Percentiles rank a stretch among this genome's conserved stretches.
Evolutionary conservation across 192 early-diverging fungal genomes (phyloP).

Genomic region (Coemansia sp.): DNA sequence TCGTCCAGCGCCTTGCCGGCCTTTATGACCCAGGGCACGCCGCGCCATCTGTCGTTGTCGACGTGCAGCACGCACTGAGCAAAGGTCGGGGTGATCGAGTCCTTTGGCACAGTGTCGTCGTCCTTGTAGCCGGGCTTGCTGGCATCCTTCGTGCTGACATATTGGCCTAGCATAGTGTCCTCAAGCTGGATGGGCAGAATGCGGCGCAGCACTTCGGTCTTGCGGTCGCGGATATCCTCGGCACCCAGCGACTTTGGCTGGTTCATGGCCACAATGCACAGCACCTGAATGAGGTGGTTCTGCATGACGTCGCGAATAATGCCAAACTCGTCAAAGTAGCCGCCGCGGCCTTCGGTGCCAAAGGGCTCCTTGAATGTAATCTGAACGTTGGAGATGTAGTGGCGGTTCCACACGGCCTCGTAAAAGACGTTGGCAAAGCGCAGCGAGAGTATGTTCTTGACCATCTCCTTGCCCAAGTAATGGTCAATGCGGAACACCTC

Average conservation of each 20-base stretch:
- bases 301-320: constrained; percentile 95
- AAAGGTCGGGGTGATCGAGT: constrained; percentile 84
- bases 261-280: constrained; percentile 92
- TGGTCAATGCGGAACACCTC: constrained; percentile 97
- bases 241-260: constrained; percentile 74
- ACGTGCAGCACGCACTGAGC: constrained; percentile 81
- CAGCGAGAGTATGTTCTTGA: constrained; percentile 89
- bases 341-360: constrained; percentile 93
- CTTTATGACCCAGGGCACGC: constrained; percentile 64
- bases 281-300: constrained; percentile 88
- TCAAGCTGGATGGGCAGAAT: constrained; percentile 71
- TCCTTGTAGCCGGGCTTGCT: constrained; percentile 85
- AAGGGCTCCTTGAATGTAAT: constrained; percentile 96
- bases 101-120: constrained; percentile 80
- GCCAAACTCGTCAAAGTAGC: constrained; percentile 97
- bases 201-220: constrained; percentile 79
- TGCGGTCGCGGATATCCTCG: constrained; percentile 91
- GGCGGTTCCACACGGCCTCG: constrained; percentile 82
- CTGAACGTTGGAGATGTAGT: constrained; percentile 83
- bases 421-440: constrained; percentile 92
- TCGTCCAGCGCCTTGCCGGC: constrained; percentile 85
- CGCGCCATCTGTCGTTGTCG: constrained; percentile 86
- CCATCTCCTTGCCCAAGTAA: constrained; percentile 98
- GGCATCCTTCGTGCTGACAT: constrained; percentile 69
- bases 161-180: constrained; percentile 87